Evolutionary conservation across 352 stramenopile genomes (phyloP), one percentile per base, ranked within the genome.

Genomic region (Globisporangium canariense): DNA sequence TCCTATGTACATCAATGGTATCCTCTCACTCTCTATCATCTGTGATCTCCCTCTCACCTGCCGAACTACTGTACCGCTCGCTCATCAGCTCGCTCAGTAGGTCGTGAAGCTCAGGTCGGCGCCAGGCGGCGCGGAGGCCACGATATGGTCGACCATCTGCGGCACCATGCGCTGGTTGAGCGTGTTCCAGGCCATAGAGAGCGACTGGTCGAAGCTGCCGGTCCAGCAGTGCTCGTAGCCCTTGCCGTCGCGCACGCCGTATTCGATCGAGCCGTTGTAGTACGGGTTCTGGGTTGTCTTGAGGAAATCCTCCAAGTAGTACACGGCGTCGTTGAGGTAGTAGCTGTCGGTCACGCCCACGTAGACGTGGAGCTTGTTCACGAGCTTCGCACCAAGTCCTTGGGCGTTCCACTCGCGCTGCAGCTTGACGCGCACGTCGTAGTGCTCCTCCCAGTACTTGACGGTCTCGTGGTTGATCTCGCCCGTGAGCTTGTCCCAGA

Each of bases 221-320:
- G 79, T 91, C 82, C 82, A 91, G 75, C 82, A 91, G 67, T 91
- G 82, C 70, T 89, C 82, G 53, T 76, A 91, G 6, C 82, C 82
- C 43, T 84, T 85, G 54, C 82, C 82, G 41, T 89, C 77, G 7
- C 68, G 70, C 57, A 91, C 72, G 45, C 82, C 82, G 46, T 91
- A 91, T 57, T 86, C 78, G 59, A 91, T 88, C 6, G 75, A 83
- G 18, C 82, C 82, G 25, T 91, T 91, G 69, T 86, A 91, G 67
- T 82, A 91, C 60, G 82, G 79, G 54, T 79, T 67, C 4, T 22
- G 65, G 7, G 82, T 91, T n/a, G 65, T 81, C 58, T 86, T 70
- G 16, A 91, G 62, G 45, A 88, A 89, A 32, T 87, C 79, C 40
- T 89, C 80, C 3, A 91, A 76, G 58, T 81, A 70, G 65, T 89